Percentiles rank a stretch among this genome's conserved stretches.
These are phyloP conservation scores for Boletus coccyginus DNA, from an alignment of 768 basidiomycete species.

Conservation along the genomic window DNA sequence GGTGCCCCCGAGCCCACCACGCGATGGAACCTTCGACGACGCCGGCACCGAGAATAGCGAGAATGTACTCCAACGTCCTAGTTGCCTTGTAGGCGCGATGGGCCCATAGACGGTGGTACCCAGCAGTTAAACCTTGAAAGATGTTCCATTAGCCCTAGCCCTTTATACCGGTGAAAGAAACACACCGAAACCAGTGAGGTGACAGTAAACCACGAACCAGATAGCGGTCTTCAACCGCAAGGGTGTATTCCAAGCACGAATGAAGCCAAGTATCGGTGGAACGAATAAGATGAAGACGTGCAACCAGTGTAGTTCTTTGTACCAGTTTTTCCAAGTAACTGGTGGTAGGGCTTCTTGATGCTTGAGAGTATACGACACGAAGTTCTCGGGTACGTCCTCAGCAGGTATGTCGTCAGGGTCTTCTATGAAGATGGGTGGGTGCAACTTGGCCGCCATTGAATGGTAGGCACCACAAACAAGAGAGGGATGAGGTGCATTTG, in stretches of 20 bases:
- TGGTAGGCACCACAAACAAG: background rate
- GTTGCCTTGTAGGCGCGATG: slow-evolving; percentile 92
- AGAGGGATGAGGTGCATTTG: too few relatives aligned
- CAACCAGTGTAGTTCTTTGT: slow-evolving; percentile 9
- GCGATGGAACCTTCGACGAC: slow-evolving; percentile 93
- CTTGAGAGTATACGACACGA: slow-evolving; percentile 11
- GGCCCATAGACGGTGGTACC: slow-evolving; percentile 94
- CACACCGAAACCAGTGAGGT: slow-evolving; percentile 72
- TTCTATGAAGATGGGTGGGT: background rate
- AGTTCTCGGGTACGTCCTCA: slow-evolving; percentile 3
- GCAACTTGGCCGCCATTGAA: background rate
- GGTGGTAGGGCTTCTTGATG: slow-evolving; percentile 5
- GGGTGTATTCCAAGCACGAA: slow-evolving; percentile 5
- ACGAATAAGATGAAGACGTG: slow-evolving; percentile 5
- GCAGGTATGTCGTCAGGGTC: slow-evolving; percentile 6
- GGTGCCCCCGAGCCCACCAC: slow-evolving; percentile 96
- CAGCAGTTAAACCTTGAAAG: slow-evolving; percentile 69
- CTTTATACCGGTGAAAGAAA: slow-evolving; percentile 5
- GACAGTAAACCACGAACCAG: slow-evolving; percentile 42
- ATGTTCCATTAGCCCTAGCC: background rate
- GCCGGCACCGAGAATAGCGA: slow-evolving; percentile 81
- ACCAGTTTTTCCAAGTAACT: slow-evolving; percentile 13
- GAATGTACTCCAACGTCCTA: slow-evolving; percentile 74
- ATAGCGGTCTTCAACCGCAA: background rate
- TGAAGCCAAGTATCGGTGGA: slow-evolving; percentile 1